Base-by-base conservation (phyloP, 805 yeast species). In the Ogataea zsoltii region DNA sequence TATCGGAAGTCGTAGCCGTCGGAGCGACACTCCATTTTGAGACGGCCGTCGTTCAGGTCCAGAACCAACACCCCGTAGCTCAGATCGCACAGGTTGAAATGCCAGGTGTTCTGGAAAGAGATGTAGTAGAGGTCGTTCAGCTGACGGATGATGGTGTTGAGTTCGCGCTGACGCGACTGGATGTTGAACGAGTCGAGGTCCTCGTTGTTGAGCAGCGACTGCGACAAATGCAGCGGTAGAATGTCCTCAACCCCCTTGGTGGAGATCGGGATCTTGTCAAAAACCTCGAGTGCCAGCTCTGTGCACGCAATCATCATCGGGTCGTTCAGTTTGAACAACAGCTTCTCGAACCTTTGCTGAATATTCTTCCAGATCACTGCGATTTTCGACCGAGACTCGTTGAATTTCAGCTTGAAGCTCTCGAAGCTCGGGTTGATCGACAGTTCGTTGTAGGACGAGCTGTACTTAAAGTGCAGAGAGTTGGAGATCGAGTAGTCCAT, bases 51-150 rank as follows among this genome's bases (percentile, higher is more conserved):
- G 12, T 58, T 67, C 47, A 70, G 67, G 43, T 67, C 68, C 45
- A 79, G 66, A 38, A 69, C 63, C 42, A 82, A 67, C 40, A 66
- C 62, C 6, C 85, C 89, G 52, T 70, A 66, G 18, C 70, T 63
- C 23, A 72, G 73, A 58, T 85, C 92, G 55, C 89, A 79, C 36
- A 86, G 67, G 55, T 84, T 84, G 62, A 82, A 82, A 62, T 86
- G 88, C 95, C 95, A 86, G 46, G 83, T 72, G 56, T 82, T 82
- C 57, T 82, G 83, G 63, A 82, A 85, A 1, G 89, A 80, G 13
- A 77, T 70, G 58, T 80, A 79, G 53, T 82, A 79, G 32, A 75
- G 66, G 56, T 84, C 88, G 60, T 82, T 82, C 45, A 79, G 71
- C 46, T 69, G 71, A 58, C 76, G 68, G 18, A 74, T 68, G 37